These are phyloP conservation scores for Immersiporthe knoxdaviesiana DNA, from an alignment of 2,329 filamentous ascomycete genomes.

Conservation along the genomic window DNA sequence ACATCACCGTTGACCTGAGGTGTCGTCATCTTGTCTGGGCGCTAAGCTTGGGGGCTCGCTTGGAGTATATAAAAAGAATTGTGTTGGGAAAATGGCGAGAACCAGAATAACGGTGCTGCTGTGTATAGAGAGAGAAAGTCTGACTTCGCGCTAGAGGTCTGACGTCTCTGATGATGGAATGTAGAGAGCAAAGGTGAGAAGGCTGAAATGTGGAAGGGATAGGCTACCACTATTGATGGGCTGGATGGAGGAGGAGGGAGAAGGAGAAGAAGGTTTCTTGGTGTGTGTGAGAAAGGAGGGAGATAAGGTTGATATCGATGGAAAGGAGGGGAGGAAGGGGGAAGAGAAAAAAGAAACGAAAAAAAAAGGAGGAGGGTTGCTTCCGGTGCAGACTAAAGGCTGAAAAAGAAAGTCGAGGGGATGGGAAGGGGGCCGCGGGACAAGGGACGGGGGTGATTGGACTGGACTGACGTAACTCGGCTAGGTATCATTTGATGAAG, in stretches of 20 bases:
- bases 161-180: not conserved
- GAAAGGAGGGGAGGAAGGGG: not conserved
- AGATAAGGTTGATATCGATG: too few species aligned
- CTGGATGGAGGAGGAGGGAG: not conserved
- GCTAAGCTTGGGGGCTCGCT: not conserved
- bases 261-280: not conserved
- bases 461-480: slow-evolving; percentile 11
- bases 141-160: not conserved
- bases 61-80: slow-evolving; percentile 1
- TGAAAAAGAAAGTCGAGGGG: not conserved
- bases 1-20: slow-evolving; percentile 57
- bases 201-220: not conserved
- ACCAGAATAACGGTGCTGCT: not conserved
- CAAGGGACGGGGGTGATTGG: not conserved
- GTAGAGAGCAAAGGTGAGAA: not conserved
- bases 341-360: not conserved
- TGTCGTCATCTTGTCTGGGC: slow-evolving; percentile 39
- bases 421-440: not conserved
- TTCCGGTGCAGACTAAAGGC: not conserved
- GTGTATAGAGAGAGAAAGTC: not conserved
- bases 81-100: not conserved
- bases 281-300: not conserved
- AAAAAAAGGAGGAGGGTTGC: not conserved
- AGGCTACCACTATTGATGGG: not conserved
- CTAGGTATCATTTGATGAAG: not conserved